These are phyloP conservation scores for Blastobotrys serpentis DNA, from an alignment of 1,139 yeast species.

Conservation along the genomic window DNA sequence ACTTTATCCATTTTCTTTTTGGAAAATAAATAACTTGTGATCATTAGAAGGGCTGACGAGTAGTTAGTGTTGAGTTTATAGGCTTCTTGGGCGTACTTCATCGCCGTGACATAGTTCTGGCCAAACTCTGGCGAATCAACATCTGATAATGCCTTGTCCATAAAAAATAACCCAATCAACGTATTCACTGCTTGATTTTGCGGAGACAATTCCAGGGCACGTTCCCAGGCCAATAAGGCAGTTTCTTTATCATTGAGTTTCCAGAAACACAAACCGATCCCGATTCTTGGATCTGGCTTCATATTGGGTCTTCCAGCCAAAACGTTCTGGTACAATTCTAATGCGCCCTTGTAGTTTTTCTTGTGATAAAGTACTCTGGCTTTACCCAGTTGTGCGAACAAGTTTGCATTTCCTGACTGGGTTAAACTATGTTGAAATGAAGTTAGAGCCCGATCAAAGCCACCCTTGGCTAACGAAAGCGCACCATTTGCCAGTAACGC, in stretches of 20 bases:
- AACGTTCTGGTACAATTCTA: conserved; percentile 80
- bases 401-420: conserved; percentile 49
- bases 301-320: conserved; percentile 69
- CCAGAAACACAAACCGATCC: conserved; percentile 95
- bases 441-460: conserved; percentile 56
- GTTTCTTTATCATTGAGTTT: conserved; percentile 70
- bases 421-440: conserved; percentile 43
- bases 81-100: conserved; percentile 41
- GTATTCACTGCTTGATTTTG: conserved; percentile 61
- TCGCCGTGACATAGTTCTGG: conserved; percentile 37
- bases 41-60: conserved; percentile 47
- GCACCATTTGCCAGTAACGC: conserved; percentile 56
- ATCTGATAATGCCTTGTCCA: conserved; percentile 57
- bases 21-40: conserved; percentile 59
- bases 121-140: conserved; percentile 34
- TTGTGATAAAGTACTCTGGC: conserved; percentile 77
- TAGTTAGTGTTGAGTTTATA: conserved; percentile 37
- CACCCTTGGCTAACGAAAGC: conserved; percentile 57
- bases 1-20: conserved; percentile 59
- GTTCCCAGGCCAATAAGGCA: conserved; percentile 81
- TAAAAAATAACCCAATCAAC: conserved; percentile 64
- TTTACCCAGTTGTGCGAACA: conserved; percentile 78
- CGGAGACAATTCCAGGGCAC: conserved; percentile 69
- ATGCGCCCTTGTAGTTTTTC: conserved; percentile 69
- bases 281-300: conserved; percentile 91